phyloP scores from a whole-genome alignment of 768 basidiomycete genomes.

The Tephrocybe sp. region DNA sequence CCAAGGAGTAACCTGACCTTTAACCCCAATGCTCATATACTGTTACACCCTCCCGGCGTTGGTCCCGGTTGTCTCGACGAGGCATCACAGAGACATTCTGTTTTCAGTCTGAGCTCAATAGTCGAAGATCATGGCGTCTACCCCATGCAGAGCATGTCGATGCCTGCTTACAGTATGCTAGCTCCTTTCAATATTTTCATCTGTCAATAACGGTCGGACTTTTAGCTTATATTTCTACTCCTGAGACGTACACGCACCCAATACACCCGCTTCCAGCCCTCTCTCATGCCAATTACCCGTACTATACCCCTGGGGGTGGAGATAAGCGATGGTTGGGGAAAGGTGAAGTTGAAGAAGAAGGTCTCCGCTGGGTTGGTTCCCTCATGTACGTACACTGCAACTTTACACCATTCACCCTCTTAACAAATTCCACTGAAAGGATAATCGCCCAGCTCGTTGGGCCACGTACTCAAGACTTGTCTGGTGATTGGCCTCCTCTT shows the following conservation, averaged over 20 bases:
- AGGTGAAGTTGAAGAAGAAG: slow-evolving; percentile 54
- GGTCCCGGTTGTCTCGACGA: slow-evolving; percentile 21
- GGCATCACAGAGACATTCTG: slow-evolving; percentile 6
- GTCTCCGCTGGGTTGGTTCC: slow-evolving; percentile 72
- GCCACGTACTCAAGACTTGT: slow-evolving; percentile 37
- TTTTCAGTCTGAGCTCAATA: slow-evolving; percentile 17
- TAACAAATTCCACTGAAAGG: slow-evolving; percentile 34
- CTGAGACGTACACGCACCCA: slow-evolving; percentile 41
- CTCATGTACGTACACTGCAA: slow-evolving; percentile 43
- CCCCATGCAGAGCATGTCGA: slow-evolving; percentile 30
- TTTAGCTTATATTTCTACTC: slow-evolving; percentile 29
- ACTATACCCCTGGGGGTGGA: slow-evolving; percentile 66
- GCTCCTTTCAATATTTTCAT: neutral
- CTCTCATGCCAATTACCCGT: slow-evolving; percentile 66
- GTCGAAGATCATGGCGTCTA: slow-evolving; percentile 47
- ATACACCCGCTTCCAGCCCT: slow-evolving; percentile 56
- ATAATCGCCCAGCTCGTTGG: slow-evolving; percentile 60
- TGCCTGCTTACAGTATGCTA: slow-evolving; percentile 31
- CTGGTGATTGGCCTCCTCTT: slow-evolving; percentile 31
- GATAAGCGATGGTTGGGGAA: slow-evolving; percentile 64
- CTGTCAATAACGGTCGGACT: slow-evolving; percentile 19
- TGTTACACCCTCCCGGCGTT: slow-evolving; percentile 72
- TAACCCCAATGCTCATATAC: slow-evolving; percentile 66
- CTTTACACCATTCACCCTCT: neutral
- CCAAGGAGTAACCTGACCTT: slow-evolving; percentile 56